Base-by-base conservation (phyloP, 768 basidiomycete species). In the Hygrocybe punicea region DNA sequence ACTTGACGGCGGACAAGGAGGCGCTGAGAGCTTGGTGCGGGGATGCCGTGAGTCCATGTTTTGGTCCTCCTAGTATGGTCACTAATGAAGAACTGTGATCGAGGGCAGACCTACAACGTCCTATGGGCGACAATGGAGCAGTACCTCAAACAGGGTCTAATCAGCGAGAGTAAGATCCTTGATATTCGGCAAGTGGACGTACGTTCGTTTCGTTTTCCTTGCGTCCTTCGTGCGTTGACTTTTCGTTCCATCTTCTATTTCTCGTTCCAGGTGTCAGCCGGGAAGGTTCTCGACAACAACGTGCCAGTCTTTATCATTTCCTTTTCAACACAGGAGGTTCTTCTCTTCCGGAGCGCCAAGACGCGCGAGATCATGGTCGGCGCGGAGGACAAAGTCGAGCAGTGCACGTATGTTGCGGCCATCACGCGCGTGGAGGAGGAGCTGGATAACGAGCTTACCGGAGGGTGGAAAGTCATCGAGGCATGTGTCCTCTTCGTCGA, bases 131-230 rank as follows among this genome's bases (percentile, higher is more conserved):
- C 94, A 6, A 91, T 99, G 84, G 93, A 95, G 62, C 88, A 91
- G 64, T 98, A 93, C 69, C 81, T 95, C 49, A 81, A 83, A 36
- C 93, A 96, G 66, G 94, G 96, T 2, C 81, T 98, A 23, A 77
- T 96, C 61, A 92, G 91, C 61, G 93, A 95, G 67, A 93, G 91
- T 71, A 93, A 92, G 66, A 89, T 97, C 17, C 84, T 98, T 17
- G 96, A 98, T 74, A 98, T 99, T 67, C 89, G 93, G 56, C 89
- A 96, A 76, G 94, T 99, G 40, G 97, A 99, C 71, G 93, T 98
- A 69, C 58, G 88, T 76, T 51, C 57, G 17, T 14, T 42, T 36
- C 54, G 4, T 10, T 44, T 40, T 46, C 42, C 11, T 3, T 46
- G 39, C 39, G n/a, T 24, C 13, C 17, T 47, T 21, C 21, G 21